These are phyloP conservation scores for Barnettozyma sucrosica DNA, from an alignment of 805 yeast species.

Conservation along the genomic window DNA sequence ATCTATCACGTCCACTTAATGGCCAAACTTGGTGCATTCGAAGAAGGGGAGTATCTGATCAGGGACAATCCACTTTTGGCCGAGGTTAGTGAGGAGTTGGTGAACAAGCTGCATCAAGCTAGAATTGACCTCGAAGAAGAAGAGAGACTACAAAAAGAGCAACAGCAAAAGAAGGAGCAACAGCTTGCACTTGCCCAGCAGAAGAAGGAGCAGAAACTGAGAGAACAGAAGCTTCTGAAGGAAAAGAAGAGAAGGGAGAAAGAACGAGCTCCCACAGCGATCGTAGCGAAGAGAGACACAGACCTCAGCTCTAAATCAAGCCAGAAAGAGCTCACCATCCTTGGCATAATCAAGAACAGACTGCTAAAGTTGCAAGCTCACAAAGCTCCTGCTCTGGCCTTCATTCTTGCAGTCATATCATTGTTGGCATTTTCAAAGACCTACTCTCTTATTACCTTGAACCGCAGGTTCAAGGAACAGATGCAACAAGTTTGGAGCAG, in stretches of 20 bases:
- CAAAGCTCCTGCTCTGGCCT: slow-evolving; percentile 5
- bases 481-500: slow-evolving; percentile 14
- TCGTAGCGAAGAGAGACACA: not conserved
- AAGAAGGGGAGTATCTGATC: slow-evolving; percentile 21
- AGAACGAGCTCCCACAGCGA: not conserved
- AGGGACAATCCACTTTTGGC: slow-evolving; percentile 15
- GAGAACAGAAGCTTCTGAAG: slow-evolving; percentile 9
- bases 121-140: slow-evolving; percentile 11
- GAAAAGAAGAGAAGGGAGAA: slow-evolving; percentile 2
- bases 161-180: slow-evolving; percentile 9
- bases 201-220: slow-evolving; percentile 14
- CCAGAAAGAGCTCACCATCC: slow-evolving; percentile 4
- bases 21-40: slow-evolving; percentile 16
- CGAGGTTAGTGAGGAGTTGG: slow-evolving; percentile 12
- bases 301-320: not conserved
- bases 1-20: slow-evolving; percentile 20
- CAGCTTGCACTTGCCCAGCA: slow-evolving; percentile 3
- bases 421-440: slow-evolving; percentile 11
- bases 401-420: slow-evolving; percentile 15
- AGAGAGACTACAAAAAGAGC: slow-evolving; percentile 10
- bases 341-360: slow-evolving; percentile 16
- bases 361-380: slow-evolving; percentile 6
- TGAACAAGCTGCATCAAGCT: slow-evolving; percentile 9
- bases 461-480: slow-evolving; percentile 10
- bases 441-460: slow-evolving; percentile 7